These are phyloP conservation scores for Laburnicola sp. DNA, from an alignment of 2,329 filamentous ascomycete species.

Conservation along the genomic window DNA sequence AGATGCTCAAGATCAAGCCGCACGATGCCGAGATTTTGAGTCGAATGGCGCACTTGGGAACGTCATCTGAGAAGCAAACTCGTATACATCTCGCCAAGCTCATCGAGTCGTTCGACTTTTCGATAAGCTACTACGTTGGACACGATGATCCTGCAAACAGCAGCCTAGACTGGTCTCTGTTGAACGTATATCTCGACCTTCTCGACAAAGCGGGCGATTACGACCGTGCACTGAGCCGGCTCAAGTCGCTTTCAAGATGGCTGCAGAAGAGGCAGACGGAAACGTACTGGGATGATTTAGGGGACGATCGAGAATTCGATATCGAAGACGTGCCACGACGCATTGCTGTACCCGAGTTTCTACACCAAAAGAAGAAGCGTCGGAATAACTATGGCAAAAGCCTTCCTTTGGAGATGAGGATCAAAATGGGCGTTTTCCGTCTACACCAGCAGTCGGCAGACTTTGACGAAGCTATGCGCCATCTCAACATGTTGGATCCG, in stretches of 20 bases:
- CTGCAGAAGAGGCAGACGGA: conserved; percentile 76
- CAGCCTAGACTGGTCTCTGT: conserved; percentile 73
- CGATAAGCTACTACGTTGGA: conserved; percentile 54
- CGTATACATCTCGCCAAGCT: conserved; percentile 54
- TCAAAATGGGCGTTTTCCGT: conserved; percentile 83
- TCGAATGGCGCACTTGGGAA: conserved; percentile 60
- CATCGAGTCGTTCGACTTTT: conserved; percentile 55
- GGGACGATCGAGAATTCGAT: conserved; percentile 92
- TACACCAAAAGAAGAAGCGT: conserved; percentile 52
- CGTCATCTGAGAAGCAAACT: conserved; percentile 53
- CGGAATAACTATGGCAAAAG: conserved; percentile 67
- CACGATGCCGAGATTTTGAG: conserved; percentile 59
- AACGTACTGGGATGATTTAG: conserved; percentile 71
- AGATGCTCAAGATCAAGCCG: conserved; percentile 57
- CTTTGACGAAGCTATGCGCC: conserved; percentile 68
- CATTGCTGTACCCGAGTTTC: conserved; percentile 62
- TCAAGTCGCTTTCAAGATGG: conserved; percentile 79
- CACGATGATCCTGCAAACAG: conserved; percentile 48
- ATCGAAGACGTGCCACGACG: conserved; percentile 69
- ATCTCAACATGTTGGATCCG: conserved; percentile 67
- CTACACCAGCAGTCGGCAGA: conserved; percentile 66
- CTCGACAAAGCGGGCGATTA: conserved; percentile 67
- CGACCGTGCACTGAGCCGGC: conserved; percentile 65
- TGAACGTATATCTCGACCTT: conserved; percentile 83
- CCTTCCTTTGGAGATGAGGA: conserved; percentile 78